A percentile compares a stretch with the other conserved stretches of the same genome.
Conservation (phyloP, 805 yeast species). For the Candida maesae region DNA sequence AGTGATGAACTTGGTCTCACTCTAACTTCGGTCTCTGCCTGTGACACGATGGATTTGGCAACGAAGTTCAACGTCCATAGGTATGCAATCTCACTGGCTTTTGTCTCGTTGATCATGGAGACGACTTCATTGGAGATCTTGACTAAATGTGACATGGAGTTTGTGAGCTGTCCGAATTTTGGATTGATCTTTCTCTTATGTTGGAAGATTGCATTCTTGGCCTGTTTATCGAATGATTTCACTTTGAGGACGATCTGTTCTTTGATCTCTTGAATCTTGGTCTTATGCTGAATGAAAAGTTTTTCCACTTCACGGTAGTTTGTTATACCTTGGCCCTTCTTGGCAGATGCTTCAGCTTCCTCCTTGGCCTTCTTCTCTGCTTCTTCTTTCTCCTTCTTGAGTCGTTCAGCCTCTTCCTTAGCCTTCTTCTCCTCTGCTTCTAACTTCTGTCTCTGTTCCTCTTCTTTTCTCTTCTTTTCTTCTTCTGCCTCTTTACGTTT, state of each 20-base stretch:
- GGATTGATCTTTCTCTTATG: conserved; percentile 79
- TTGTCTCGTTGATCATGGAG: conserved; percentile 45
- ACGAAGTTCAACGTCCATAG: conserved; percentile 77
- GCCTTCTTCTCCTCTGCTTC: conserved; percentile 18
- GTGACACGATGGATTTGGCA: conserved; percentile 82
- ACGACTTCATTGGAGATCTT: conserved; percentile 49
- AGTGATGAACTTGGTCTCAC: conserved; percentile 74
- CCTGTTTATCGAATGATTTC: conserved; percentile 40
- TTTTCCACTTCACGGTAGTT: conserved; percentile 37
- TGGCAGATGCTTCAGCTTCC: conserved; percentile 18
- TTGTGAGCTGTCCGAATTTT: conserved; percentile 87
- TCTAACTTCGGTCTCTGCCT: conserved; percentile 88
- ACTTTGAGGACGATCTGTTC: conserved; percentile 53
- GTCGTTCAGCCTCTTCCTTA: conserved; percentile 18
- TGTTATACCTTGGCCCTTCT: conserved; percentile 31
- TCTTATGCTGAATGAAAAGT: conserved; percentile 44
- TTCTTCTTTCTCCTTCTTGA: conserved; percentile 21
- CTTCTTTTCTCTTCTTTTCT: conserved; percentile 17
- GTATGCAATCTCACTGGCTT: conserved; percentile 48
- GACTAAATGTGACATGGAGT: conserved; percentile 56
- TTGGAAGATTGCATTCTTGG: conserved; percentile 52
- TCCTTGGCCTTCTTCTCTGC: conserved; percentile 16
- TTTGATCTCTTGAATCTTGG: conserved; percentile 57
- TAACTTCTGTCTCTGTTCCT: conserved; percentile 11
- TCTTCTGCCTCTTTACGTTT: conserved; percentile 11